phyloP scores from a whole-genome alignment of 2,329 filamentous ascomycete species.

The Akanthomyces lecanii region DNA sequence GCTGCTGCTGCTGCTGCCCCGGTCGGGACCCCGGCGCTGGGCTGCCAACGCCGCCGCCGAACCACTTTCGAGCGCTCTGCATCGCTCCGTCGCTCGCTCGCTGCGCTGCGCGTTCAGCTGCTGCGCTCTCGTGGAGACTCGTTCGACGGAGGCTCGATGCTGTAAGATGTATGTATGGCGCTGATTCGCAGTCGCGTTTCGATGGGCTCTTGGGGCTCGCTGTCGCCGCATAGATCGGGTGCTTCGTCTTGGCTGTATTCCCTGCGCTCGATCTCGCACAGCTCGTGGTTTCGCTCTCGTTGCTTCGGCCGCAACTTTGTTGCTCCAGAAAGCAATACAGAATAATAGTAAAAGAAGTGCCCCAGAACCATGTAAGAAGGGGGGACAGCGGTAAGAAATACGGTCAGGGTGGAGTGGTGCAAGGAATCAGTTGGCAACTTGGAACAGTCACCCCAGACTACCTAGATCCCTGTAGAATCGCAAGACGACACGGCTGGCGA shows the following conservation, averaged over 20 bases:
- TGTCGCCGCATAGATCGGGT: not conserved
- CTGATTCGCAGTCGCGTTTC: not conserved
- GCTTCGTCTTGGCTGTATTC: not conserved
- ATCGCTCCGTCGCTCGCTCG: not conserved
- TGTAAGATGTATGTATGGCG: not conserved
- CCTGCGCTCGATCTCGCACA: not conserved
- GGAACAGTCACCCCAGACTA: constrained; percentile 2
- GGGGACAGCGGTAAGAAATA: constrained; percentile 13
- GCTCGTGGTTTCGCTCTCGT: not conserved
- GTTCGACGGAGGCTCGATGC: not conserved
- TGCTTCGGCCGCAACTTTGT: not conserved
- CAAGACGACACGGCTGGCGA: constrained; percentile 5
- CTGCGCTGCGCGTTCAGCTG: not conserved
- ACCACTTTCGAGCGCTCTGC: constrained; percentile 11
- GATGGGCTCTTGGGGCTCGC: not conserved
- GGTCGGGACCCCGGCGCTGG: not conserved
- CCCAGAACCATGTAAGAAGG: not conserved
- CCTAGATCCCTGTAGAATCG: constrained; percentile 6
- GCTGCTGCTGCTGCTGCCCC: not conserved
- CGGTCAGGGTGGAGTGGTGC: constrained; percentile 9
- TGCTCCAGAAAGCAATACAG: not conserved
- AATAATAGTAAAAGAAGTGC: not conserved
- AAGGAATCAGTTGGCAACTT: constrained; percentile 12
- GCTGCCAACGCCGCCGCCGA: not conserved
- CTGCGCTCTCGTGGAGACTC: constrained; percentile 1